Percentiles rank a stretch among this genome's conserved stretches.
phyloP scores from a whole-genome alignment of 805 yeast species.

The Saccharomyces jurei region DNA sequence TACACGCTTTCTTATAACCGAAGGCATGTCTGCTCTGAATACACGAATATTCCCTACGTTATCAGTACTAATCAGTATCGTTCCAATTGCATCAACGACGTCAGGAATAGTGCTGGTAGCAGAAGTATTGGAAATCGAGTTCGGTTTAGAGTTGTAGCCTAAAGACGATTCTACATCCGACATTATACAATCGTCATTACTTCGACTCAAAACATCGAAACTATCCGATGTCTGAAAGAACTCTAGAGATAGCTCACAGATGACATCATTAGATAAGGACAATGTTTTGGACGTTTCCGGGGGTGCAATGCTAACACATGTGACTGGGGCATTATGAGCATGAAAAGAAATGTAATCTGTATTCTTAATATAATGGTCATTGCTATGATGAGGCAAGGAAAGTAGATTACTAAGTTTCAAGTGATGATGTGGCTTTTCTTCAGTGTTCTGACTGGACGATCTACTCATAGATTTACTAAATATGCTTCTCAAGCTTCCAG shows the following conservation, averaged over 20 bases:
- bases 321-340: constrained; percentile 67
- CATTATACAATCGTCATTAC: not conserved
- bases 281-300: constrained; percentile 52
- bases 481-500: constrained; percentile 11
- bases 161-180: not conserved
- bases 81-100: constrained; percentile 30
- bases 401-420: not conserved
- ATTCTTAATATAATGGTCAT: constrained; percentile 34
- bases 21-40: constrained; percentile 72
- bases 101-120: constrained; percentile 12
- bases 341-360: constrained; percentile 62
- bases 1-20: constrained; percentile 34
- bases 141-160: not conserved
- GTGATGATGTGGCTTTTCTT: not conserved
- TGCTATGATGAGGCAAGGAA: not conserved
- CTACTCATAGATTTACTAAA: constrained; percentile 7
- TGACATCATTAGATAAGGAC: constrained; percentile 68
- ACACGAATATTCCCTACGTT: constrained; percentile 64
- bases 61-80: constrained; percentile 70
- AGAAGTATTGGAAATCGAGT: not conserved
- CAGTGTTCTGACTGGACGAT: constrained; percentile 5
- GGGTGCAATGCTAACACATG: constrained; percentile 75
- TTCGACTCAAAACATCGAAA: constrained; percentile 1
- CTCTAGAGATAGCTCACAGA: constrained; percentile 50
- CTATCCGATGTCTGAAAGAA: constrained; percentile 1